Evolutionary conservation across 1,284 basidiomycete genomes (phyloP).

Genomic region (Microbotryomycetes sp.): DNA sequence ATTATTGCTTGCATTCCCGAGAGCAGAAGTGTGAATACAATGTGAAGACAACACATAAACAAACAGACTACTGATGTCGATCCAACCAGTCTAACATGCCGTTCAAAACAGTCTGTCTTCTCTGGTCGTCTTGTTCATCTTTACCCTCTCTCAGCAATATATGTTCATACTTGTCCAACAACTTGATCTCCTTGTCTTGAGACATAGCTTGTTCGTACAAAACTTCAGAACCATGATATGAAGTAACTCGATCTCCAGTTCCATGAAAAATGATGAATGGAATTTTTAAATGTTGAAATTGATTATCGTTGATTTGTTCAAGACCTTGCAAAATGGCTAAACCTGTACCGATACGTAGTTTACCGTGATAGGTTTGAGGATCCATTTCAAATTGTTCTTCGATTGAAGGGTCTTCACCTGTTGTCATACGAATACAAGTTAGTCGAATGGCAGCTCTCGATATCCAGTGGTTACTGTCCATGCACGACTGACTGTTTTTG

Average conservation of each 20-base stretch:
- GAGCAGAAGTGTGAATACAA: no score
- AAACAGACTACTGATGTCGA: no score
- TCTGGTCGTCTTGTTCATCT: conserved; percentile 35
- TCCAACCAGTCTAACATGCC: conserved; percentile 37
- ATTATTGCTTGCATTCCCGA: no score
- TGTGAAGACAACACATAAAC: no score
- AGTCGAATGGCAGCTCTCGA: neutral
- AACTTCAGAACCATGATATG: conserved; percentile 19
- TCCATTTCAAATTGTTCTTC: conserved; percentile 27
- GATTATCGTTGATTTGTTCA: conserved; percentile 13
- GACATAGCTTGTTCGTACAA: conserved; percentile 6
- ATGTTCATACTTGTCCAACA: conserved; percentile 32
- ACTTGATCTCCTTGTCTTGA: conserved; percentile 28
- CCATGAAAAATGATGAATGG: conserved; percentile 38
- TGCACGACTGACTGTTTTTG: conserved; percentile 29
- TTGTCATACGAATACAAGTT: neutral
- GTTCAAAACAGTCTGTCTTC: conserved; percentile 31
- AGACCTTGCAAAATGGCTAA: conserved; percentile 34
- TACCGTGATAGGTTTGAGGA: conserved; percentile 37
- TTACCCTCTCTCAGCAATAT: conserved; percentile 33
- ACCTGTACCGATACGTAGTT: conserved; percentile 38
- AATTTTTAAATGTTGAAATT: conserved; percentile 26
- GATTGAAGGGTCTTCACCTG: conserved; percentile 19
- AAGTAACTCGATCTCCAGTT: conserved; percentile 30
- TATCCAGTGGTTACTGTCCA: no score